These are phyloP conservation scores for Sporothrix variecibatus DNA, from an alignment of 2,329 filamentous ascomycete genomes.

Conservation along the genomic window DNA sequence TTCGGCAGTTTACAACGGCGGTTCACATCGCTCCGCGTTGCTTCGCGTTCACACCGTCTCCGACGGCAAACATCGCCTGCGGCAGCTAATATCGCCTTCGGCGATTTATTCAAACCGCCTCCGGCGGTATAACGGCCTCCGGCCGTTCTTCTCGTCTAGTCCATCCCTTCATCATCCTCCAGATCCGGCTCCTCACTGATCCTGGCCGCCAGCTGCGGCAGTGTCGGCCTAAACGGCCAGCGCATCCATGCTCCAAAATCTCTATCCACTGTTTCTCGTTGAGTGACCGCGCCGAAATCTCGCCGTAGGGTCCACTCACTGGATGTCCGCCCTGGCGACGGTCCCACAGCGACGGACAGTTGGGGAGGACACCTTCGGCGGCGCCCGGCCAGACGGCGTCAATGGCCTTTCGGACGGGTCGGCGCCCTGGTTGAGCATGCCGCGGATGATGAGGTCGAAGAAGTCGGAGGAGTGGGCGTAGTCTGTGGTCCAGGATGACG, in stretches of 20 bases:
- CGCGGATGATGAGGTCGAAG: constrained; percentile 54
- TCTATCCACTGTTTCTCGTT: constrained; percentile 58
- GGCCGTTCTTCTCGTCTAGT: background rate
- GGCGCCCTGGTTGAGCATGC: constrained; percentile 41
- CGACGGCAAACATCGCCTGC: too few relatives aligned
- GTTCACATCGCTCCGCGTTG: too few relatives aligned
- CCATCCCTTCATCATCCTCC: constrained; percentile 29
- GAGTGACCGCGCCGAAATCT: constrained; percentile 51
- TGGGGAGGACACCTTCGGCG: constrained; percentile 51
- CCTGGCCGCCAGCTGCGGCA: constrained; percentile 51
- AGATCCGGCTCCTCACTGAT: constrained; percentile 37
- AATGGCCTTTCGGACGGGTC: constrained; percentile 48
- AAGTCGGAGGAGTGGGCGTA: constrained; percentile 49
- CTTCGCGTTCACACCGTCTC: too few relatives aligned
- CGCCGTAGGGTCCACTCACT: constrained; percentile 39
- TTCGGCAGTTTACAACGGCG: too few relatives aligned
- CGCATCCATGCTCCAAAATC: constrained; percentile 60
- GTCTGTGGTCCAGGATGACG: constrained; percentile 30
- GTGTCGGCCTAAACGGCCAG: constrained; percentile 65
- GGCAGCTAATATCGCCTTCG: too few relatives aligned
- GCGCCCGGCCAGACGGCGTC: constrained; percentile 62
- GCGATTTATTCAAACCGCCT: too few relatives aligned
- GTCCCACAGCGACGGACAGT: constrained; percentile 54
- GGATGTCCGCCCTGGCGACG: constrained; percentile 49
- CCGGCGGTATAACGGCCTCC: background rate